Conservation (phyloP, 176 grass and related monocot genomes). For the Juncus inflexus region DNA sequence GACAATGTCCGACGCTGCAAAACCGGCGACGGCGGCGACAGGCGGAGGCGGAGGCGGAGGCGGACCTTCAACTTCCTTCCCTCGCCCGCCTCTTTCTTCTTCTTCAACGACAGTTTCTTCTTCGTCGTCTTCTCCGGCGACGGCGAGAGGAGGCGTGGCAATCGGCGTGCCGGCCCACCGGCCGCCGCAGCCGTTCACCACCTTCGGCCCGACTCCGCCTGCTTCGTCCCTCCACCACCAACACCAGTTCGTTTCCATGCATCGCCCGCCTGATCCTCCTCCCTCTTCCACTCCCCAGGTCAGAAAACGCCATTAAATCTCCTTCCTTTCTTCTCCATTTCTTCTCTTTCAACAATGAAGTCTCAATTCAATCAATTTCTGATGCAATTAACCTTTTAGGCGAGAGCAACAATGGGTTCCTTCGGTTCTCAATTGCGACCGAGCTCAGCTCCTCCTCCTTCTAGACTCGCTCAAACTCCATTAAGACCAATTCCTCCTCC, state of each 20-base stretch:
- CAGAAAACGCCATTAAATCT: background rate
- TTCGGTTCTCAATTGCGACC: slow-evolving; percentile 77
- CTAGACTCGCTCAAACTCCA: slow-evolving; percentile 45
- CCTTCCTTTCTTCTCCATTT: background rate
- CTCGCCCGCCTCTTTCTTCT: slow-evolving; percentile 9
- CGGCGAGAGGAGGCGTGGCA: slow-evolving; percentile 1
- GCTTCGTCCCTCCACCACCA: slow-evolving; percentile 2
- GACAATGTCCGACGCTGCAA: background rate
- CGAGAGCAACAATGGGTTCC: slow-evolving; percentile 67
- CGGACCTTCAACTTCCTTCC: background rate
- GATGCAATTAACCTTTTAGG: slow-evolving; percentile 35
- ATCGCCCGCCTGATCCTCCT: slow-evolving; percentile 4
- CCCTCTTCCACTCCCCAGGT: slow-evolving; percentile 15
- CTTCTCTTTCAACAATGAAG: background rate
- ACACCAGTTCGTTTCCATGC: slow-evolving; percentile 17
- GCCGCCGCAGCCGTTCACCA: slow-evolving; percentile 11
- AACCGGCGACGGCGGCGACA: background rate
- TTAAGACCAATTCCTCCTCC: slow-evolving; percentile 43
- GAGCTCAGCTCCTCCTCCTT: slow-evolving; percentile 38
- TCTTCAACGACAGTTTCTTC: slow-evolving; percentile 10
- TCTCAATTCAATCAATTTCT: slow-evolving; percentile 5
- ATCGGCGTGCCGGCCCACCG: slow-evolving; percentile 17
- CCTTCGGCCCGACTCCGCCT: slow-evolving; percentile 20
- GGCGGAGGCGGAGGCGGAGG: background rate
- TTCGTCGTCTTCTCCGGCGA: background rate